A percentile compares a stretch with the other conserved stretches of the same genome.
Evolutionary conservation across 2,329 filamentous ascomycete genomes (phyloP).

Genomic region (Penicillium rolfsii): DNA sequence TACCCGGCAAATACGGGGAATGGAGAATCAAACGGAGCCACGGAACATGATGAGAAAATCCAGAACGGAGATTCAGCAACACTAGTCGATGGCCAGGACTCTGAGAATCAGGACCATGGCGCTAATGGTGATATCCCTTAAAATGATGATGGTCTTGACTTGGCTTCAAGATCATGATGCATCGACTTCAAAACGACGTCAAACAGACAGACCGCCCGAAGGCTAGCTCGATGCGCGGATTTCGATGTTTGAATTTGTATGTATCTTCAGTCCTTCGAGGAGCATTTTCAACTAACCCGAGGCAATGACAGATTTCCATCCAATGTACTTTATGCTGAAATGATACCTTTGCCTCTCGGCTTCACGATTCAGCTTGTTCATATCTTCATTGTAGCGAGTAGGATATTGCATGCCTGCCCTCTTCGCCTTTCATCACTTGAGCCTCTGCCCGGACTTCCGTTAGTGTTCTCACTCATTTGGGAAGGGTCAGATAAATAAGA

Average conservation of each 20-base stretch:
- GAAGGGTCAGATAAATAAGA: no score
- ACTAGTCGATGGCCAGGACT: background rate
- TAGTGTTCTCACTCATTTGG: no score
- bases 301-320: background rate
- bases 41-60: background rate
- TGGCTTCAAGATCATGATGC: constrained; percentile 8
- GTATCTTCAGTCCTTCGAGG: background rate
- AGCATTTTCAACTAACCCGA: constrained; percentile 1
- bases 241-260: background rate
- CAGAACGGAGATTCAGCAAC: background rate
- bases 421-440: no score
- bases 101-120: background rate
- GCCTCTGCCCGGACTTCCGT: no score
- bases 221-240: background rate
- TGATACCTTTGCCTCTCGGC: background rate
- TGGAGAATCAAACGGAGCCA: background rate
- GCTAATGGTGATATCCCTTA: constrained; percentile 8
- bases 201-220: background rate
- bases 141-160: constrained; percentile 1
- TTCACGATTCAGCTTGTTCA: background rate
- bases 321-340: background rate
- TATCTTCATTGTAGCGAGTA: background rate
- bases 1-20: constrained; percentile 15
- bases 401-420: no score
- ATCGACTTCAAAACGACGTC: constrained; percentile 2